These are phyloP conservation scores for Suillus brevipes DNA, from an alignment of 768 basidiomycete species.

Conservation along the genomic window DNA sequence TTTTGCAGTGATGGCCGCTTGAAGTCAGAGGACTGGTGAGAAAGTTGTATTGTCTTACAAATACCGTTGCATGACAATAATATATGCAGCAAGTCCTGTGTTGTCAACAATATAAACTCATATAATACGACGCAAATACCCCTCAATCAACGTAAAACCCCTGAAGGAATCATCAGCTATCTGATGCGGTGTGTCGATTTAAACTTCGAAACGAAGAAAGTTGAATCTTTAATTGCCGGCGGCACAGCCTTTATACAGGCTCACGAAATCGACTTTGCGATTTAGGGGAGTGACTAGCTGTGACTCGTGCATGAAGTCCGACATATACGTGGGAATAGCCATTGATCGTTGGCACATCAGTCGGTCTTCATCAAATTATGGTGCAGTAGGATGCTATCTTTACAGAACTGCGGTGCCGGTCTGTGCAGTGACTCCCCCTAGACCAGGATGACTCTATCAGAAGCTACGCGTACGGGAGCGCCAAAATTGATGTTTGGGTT, in stretches of 20 bases:
- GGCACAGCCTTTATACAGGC: not conserved
- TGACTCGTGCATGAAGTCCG: not conserved
- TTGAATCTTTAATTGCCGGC: not conserved
- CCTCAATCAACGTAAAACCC: too few relatives aligned
- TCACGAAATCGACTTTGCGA: not conserved
- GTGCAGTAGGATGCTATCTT: not conserved
- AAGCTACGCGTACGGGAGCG: not conserved
- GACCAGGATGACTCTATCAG: constrained; percentile 1
- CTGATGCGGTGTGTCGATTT: too few relatives aligned
- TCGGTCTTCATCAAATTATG: not conserved
- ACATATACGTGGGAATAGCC: not conserved
- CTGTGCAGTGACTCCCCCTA: not conserved
- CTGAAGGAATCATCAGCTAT: too few relatives aligned
- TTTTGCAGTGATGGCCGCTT: too few relatives aligned
- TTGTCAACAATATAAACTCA: too few relatives aligned
- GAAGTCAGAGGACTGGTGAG: too few relatives aligned
- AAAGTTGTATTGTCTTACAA: too few relatives aligned
- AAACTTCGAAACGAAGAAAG: not conserved
- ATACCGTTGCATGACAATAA: too few relatives aligned
- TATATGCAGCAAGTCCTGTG: too few relatives aligned
- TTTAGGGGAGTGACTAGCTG: not conserved
- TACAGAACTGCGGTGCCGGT: not conserved
- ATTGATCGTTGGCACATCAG: not conserved
- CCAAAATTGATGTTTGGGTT: not conserved
- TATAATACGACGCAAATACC: too few relatives aligned